Base-by-base conservation (phyloP, 179 eudicot genomes). In the Gypsophila paniculata region DNA sequence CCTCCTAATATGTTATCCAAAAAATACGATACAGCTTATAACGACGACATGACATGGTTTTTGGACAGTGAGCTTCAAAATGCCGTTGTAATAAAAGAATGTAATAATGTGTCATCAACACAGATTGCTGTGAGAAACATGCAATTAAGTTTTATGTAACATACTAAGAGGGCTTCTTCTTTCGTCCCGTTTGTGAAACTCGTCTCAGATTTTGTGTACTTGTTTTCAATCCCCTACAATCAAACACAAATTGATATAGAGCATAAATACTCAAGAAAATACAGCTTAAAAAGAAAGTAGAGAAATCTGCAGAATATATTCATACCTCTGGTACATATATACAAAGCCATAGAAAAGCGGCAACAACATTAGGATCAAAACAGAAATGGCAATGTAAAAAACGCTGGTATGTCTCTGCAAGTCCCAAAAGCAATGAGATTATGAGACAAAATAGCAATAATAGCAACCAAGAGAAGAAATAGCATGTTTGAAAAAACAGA, bases 291-390 rank as follows among this genome's bases (percentile, higher is more conserved):
- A 69, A 42, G 17, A 42, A 60, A 25, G 13, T 42, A 13, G 17
- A 70, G 39, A 63, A 29, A 38, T 23, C 65, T 58, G 79, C 21
- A 65, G 69, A 62, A 65, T 21, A 54, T 22, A 53, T 17, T 9
- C 51, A 66, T 68, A 82, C 85, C 81, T 82, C 67, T 79, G 80
- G 63, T 82, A 82, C 76, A 82, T 15, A 74, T 82, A 82, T n/a
- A 82, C 70, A 73, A 82, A 79, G 39, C 71, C 82, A 18, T 82
- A 82, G 72, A 82, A 79, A 19, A 82, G 53, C 23, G 80, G 80
- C 72, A 82, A 57, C 76, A 82, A 75, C 76, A 82, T 53, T 48
- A 82, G 76, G 23, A 79, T 76, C 78, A 82, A 54, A 71, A 79
- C 52, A 54, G 82, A 82, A 38, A 79, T 71, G 48, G 39, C 42